phyloP scores from a whole-genome alignment of 352 stramenopile genomes.

The Globisporangium paroecandrum region DNA sequence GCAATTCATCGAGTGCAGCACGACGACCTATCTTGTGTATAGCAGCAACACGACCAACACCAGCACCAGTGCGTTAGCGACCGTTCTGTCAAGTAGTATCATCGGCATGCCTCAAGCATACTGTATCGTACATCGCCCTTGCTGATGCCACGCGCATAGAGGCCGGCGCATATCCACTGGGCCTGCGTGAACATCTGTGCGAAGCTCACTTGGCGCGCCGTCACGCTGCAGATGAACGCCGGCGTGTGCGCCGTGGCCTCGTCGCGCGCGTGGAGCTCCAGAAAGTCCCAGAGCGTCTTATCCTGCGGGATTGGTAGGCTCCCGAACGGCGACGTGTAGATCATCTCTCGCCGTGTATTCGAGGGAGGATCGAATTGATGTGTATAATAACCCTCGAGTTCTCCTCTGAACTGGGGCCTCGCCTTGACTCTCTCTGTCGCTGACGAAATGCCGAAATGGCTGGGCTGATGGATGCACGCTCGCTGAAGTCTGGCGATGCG shows the following conservation, averaged over 20 bases:
- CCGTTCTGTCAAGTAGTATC: neutral
- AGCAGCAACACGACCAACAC: neutral
- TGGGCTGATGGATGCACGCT: no score
- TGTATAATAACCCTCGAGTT: neutral
- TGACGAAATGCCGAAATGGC: neutral
- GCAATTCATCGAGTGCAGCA: conserved; percentile 56
- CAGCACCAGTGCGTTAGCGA: neutral
- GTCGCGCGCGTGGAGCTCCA: conserved; percentile 30
- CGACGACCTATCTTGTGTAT: conserved; percentile 26
- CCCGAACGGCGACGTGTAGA: conserved; percentile 37
- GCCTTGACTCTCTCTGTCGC: neutral
- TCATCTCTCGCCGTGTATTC: conserved; percentile 15
- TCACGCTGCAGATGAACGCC: conserved; percentile 42
- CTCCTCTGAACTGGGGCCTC: neutral
- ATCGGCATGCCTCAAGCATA: neutral
- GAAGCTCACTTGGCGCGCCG: conserved; percentile 37
- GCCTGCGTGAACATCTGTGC: conserved; percentile 23
- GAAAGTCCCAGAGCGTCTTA: conserved; percentile 32
- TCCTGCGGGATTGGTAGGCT: conserved; percentile 27
- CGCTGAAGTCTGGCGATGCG: neutral
- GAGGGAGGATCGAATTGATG: no score
- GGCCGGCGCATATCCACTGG: conserved; percentile 26
- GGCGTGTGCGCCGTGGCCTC: conserved; percentile 21
- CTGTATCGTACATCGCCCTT: conserved; percentile 33
- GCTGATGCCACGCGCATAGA: conserved; percentile 34